Evolutionary conservation across 768 basidiomycete species (phyloP), one percentile per base, ranked within the genome.

Genomic region (Xerocomellus amylosporus): DNA sequence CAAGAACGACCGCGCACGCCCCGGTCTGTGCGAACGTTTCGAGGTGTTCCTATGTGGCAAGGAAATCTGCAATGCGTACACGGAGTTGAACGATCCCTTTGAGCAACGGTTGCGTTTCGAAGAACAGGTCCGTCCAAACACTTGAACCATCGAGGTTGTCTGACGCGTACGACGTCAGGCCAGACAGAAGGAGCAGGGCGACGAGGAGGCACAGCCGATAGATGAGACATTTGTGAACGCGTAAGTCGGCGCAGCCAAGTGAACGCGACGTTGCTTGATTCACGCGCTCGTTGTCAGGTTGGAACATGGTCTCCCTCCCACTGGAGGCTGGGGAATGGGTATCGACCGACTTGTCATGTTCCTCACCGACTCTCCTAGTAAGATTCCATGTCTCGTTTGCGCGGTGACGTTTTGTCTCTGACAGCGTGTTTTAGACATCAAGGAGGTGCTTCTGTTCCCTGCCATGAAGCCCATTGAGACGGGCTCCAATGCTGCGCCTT

Each of bases 61-160:
- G 80, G 96, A 98, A 74, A 86, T 98, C 73, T 95, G 93, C 79
- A 98, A 99, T 66, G 96, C 97, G 22, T 99, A 99, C 71, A 99
- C 97, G 39, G 97, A 99, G 79, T 83, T 99, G 79, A 99, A 99
- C 75, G 97, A 99, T 74, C 97, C 93, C 1, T 96, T 95, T 68
- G 92, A 94, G 72, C 97, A 99, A 74, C 81, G 94, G 34, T 75
- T 92, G 65, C 85, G 97, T 59, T 99, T 99, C 74, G 93, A 96
- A 73, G 97, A 98, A 72, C 91, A 93, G 80, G 84, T 86, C 26
- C 40, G 73, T 56, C 5, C 10, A 6, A n/a, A 5, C 14, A 24
- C 7, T 26, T 22, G 14, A 19, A 31, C 13, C 30, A 26, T 31
- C 22, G 24, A 26, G 8, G 10, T 28, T 13, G 31, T 38, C 36